Conservation (phyloP, 345 rosid species). For the Boechera retrofracta region DNA sequence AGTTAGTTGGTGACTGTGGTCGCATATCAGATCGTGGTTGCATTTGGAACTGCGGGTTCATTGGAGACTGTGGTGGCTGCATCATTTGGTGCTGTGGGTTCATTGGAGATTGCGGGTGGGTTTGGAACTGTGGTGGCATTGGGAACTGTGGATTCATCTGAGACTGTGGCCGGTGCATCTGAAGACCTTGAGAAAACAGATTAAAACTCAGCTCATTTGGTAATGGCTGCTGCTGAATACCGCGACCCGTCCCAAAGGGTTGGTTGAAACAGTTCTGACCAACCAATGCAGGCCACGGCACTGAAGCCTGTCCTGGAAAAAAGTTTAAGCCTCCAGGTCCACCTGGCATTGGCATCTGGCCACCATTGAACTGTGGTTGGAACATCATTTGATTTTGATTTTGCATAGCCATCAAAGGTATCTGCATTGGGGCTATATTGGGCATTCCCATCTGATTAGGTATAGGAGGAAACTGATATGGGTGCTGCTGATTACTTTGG, state of each 20-base stretch:
- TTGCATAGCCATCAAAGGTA: constrained; percentile 42
- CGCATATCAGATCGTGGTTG: constrained; percentile 35
- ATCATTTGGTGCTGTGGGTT: constrained; percentile 36
- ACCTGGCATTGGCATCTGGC: constrained; percentile 53
- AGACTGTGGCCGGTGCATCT: constrained; percentile 30
- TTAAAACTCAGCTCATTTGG: constrained; percentile 36
- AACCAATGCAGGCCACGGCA: constrained; percentile 56
- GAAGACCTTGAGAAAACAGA: constrained; percentile 41
- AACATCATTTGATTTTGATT: constrained; percentile 53
- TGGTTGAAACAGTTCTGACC: constrained; percentile 64
- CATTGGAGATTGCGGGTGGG: constrained; percentile 6
- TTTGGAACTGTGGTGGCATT: constrained; percentile 27
- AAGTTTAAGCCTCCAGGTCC: constrained; percentile 55
- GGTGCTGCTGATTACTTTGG: constrained; percentile 55
- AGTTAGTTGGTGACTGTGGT: constrained; percentile 34
- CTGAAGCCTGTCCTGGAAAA: constrained; percentile 48
- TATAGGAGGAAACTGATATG: constrained; percentile 43
- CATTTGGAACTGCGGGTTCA: constrained; percentile 37
- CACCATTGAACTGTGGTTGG: constrained; percentile 61
- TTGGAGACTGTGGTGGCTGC: constrained; percentile 35
- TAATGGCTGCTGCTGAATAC: constrained; percentile 37
- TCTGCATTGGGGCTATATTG: constrained; percentile 41
- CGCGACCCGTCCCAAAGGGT: constrained; percentile 48
- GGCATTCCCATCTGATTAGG: constrained; percentile 49
- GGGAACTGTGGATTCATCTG: constrained; percentile 24